Conservation (phyloP, 208 protist genomes). For the Angomonas deanei region DNA sequence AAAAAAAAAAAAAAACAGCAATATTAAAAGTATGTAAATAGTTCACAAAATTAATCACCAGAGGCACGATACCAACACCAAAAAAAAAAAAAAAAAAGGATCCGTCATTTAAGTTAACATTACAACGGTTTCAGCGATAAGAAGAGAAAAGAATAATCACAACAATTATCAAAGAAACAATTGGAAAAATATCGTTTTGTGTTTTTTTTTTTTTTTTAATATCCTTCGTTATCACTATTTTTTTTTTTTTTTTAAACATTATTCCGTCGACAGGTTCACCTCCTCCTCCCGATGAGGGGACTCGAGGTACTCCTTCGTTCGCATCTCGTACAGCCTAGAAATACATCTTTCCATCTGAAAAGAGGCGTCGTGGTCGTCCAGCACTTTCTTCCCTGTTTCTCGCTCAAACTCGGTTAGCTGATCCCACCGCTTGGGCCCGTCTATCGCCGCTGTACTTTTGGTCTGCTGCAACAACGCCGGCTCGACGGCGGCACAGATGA, state of each 20-base stretch:
- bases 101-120: too few species aligned
- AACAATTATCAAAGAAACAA: too few species aligned
- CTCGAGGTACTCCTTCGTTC: slow-evolving; percentile 77
- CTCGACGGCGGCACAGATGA: slow-evolving; percentile 64
- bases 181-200: too few species aligned
- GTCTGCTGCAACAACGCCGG: slow-evolving; percentile 43
- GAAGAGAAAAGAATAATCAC: too few species aligned
- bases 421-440: slow-evolving; percentile 25
- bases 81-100: too few species aligned
- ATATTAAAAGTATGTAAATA: slow-evolving; percentile 6
- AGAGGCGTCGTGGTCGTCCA: slow-evolving; percentile 53
- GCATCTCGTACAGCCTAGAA: slow-evolving; percentile 86
- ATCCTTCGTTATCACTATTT: background rate
- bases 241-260: slow-evolving; percentile 7
- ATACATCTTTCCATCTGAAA: slow-evolving; percentile 88
- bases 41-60: slow-evolving; percentile 4
- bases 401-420: slow-evolving; percentile 63
- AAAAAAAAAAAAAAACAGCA: slow-evolving; percentile 11
- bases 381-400: slow-evolving; percentile 60
- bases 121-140: too few species aligned
- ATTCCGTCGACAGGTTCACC: slow-evolving; percentile 18
- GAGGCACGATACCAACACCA: too few species aligned
- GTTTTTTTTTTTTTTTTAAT: background rate
- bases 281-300: slow-evolving; percentile 49
- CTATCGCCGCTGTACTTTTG: slow-evolving; percentile 18